phyloP scores from a whole-genome alignment of 1,284 basidiomycete species.

The Fomitopsis palustris region DNA sequence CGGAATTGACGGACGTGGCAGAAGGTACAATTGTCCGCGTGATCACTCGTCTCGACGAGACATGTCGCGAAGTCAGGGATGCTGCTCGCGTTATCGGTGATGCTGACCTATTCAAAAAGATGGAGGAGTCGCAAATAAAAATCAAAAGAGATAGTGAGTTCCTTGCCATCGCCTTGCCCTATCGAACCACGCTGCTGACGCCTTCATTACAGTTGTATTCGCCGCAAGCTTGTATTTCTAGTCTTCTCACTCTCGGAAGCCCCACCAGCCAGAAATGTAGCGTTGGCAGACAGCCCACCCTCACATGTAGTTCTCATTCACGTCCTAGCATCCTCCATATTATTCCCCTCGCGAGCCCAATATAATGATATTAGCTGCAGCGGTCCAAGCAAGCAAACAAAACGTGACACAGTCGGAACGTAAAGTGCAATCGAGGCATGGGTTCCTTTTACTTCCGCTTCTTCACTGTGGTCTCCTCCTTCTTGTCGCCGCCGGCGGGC shows the following conservation, averaged over 20 bases:
- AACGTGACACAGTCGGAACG: conserved; percentile 2
- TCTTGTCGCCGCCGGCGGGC: conserved; percentile 66
- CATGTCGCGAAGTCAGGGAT: conserved; percentile 94
- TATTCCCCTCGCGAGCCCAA: conserved; percentile 24
- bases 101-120: conserved; percentile 92
- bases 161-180: conserved; percentile 10
- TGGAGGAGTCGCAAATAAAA: conserved; percentile 92
- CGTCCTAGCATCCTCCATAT: conserved; percentile 1
- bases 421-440: conserved; percentile 12
- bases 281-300: background rate
- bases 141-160: conserved; percentile 95
- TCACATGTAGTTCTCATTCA: background rate
- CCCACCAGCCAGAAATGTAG: background rate
- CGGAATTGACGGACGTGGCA: conserved; percentile 88
- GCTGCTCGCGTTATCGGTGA: conserved; percentile 98
- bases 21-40: conserved; percentile 97
- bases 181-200: background rate
- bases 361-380: conserved; percentile 20
- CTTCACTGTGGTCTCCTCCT: conserved; percentile 49
- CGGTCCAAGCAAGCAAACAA: conserved; percentile 24
- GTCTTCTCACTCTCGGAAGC: conserved; percentile 6
- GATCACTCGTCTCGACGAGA: conserved; percentile 96
- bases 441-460: conserved; percentile 44
- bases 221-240: conserved; percentile 87
- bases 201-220: conserved; percentile 63